Evolutionary conservation across 176 grass and related monocot genomes (phyloP), one percentile per base, ranked within the genome.

Genomic region (Carex pumila): DNA sequence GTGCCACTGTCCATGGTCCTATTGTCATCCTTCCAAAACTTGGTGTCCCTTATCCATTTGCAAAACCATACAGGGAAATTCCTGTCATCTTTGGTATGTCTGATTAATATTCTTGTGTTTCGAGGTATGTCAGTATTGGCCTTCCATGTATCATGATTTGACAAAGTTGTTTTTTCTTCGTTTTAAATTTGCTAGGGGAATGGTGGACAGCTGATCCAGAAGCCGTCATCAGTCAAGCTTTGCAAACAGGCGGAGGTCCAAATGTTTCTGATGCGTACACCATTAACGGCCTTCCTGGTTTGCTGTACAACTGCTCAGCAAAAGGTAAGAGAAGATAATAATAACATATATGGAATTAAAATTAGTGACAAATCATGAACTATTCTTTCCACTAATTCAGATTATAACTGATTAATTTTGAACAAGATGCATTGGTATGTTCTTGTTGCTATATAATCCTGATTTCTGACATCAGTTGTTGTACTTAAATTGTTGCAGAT

Each of bases 41-140:
- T 58, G 92, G 90, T 50, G 85, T 97, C 56, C 85, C 88, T 29
- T 97, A 94, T 79, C 94, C 94, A 13, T 97, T 97, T 84, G 58
- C 90, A 12, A 54, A 61, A 34, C 94, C 94, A 6, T 19, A 90
- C 83, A 61, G 55, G 22, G 87, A 97, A 87, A 78, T 94, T 5
- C 90, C 92, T 5, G 3, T 95, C 78, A 21, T 92, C 3, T 60
- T 95, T 85, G 93, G 74, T 86, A 86, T 12, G 75, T 29, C 13
- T 45, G 8, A 45, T 45, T 61, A 81, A 21, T 25, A 25, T 25
- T 25, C 25, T 25, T 25, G 25, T 25, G 25, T 25, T 25, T 25
- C 25, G 25, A 25, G 25, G 25, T 25, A 25, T 25, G 25, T 25
- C 25, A 25, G 25, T 25, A 25, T 25, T 0, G 25, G 25, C 25